These are phyloP conservation scores for Tribonema minus DNA, from an alignment of 108 stramenopile species.

Conservation along the genomic window DNA sequence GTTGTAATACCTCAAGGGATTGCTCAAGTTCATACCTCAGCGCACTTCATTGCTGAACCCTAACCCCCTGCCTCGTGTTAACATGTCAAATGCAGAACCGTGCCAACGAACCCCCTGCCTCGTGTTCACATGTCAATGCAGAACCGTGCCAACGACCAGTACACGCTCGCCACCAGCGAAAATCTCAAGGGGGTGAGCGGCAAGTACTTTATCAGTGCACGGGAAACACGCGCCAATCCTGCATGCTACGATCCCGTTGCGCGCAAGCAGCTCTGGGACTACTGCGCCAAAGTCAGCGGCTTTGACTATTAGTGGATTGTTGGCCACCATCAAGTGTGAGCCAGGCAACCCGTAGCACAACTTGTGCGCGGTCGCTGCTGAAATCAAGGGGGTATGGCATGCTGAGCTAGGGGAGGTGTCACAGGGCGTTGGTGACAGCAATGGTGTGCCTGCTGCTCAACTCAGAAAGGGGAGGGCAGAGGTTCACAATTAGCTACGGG, in stretches of 20 bases:
- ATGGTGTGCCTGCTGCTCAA: too few relatives aligned
- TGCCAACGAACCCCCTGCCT: slow-evolving; percentile 68
- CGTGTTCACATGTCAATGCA: slow-evolving; percentile 46
- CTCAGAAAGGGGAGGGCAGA: too few relatives aligned
- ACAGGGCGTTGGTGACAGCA: too few relatives aligned
- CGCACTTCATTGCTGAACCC: not conserved
- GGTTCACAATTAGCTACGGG: too few relatives aligned
- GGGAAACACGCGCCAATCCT: not conserved
- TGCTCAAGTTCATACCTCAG: not conserved
- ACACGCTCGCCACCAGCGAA: slow-evolving; percentile 15
- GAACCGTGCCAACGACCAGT: slow-evolving; percentile 35
- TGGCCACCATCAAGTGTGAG: too few relatives aligned
- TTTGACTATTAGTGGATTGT: not conserved
- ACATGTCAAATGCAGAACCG: slow-evolving; percentile 62
- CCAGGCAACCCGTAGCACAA: too few relatives aligned
- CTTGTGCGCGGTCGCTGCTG: too few relatives aligned
- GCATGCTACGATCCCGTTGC: not conserved
- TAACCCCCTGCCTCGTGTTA: not conserved
- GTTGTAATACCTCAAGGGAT: not conserved
- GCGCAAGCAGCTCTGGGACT: not conserved
- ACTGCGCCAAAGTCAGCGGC: not conserved
- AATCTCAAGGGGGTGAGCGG: slow-evolving; percentile 7
- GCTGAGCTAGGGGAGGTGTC: too few relatives aligned
- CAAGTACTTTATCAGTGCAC: slow-evolving; percentile 26
- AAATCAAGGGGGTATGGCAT: too few relatives aligned